Evolutionary conservation across 371 early-diverging fungal genomes (phyloP).

Genomic region (Mortierella sp.): DNA sequence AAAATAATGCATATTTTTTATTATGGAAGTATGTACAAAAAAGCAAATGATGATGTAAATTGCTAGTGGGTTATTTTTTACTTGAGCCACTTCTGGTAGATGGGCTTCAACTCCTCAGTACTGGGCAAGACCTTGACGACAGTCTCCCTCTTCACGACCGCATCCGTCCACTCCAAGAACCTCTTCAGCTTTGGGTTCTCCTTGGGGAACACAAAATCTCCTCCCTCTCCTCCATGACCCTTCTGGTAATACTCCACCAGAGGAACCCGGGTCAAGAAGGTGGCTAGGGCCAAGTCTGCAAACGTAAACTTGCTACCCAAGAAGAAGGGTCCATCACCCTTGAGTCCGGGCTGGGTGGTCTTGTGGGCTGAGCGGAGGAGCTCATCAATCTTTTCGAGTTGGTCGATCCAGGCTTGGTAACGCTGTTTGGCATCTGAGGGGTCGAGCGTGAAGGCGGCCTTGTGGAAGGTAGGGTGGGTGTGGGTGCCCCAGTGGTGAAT

Average conservation of each 20-base stretch:
- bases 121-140: constrained; percentile 19
- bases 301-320: constrained; percentile 28
- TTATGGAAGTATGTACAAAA: too few relatives aligned
- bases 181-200: constrained; percentile 30
- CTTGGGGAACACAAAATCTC: constrained; percentile 20
- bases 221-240: too few relatives aligned
- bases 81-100: constrained; percentile 15
- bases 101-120: constrained; percentile 15
- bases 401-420: constrained; percentile 17
- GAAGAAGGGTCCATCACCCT: constrained; percentile 46
- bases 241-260: constrained; percentile 32
- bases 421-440: constrained; percentile 7
- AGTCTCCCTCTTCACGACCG: constrained; percentile 24
- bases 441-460: constrained; percentile 19
- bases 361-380: constrained; percentile 17
- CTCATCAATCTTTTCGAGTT: constrained; percentile 30
- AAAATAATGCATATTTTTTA: neutral
- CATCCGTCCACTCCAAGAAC: constrained; percentile 41
- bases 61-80: neutral
- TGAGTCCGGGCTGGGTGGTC: constrained; percentile 1
- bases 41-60: too few relatives aligned
- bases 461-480: constrained; percentile 20
- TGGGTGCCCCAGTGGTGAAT: constrained; percentile 37
- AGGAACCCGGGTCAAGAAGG: constrained; percentile 28
- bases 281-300: constrained; percentile 33